Evolutionary conservation across 2,329 filamentous ascomycete genomes (phyloP).

Genomic region (Pseudogymnoascus sp.): DNA sequence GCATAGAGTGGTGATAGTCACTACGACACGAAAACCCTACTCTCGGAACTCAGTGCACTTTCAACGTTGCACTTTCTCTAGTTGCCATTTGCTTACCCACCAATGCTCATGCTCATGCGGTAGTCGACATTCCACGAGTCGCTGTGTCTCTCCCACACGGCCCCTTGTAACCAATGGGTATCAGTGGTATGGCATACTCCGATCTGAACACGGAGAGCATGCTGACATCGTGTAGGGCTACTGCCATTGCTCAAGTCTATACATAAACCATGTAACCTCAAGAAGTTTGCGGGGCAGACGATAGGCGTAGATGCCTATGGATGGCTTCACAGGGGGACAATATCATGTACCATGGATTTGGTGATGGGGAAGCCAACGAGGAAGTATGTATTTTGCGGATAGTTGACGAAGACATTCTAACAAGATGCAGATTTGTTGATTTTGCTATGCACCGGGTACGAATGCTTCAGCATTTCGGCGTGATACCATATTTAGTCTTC

Average conservation of each 20-base stretch:
- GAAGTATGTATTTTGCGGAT: constrained; percentile 48
- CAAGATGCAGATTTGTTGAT: constrained; percentile 65
- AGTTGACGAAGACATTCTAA: constrained; percentile 15
- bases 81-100: not conserved
- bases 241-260: constrained; percentile 93
- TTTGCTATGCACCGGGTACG: constrained; percentile 83
- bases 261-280: constrained; percentile 77
- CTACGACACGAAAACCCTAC: not conserved
- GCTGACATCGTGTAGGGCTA: constrained; percentile 50
- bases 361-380: constrained; percentile 80
- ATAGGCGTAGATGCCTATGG: constrained; percentile 96
- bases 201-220: not conserved
- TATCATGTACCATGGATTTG: constrained; percentile 83
- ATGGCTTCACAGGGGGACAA: constrained; percentile 91
- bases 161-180: constrained; percentile 22
- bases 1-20: not conserved
- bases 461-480: constrained; percentile 88
- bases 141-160: constrained; percentile 14
- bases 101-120: constrained; percentile 8
- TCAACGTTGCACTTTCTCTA: not conserved
- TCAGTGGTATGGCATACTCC: constrained; percentile 16
- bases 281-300: constrained; percentile 78
- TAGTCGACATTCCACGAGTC: constrained; percentile 7
- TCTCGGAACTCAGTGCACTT: not conserved
- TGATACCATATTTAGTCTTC: constrained; percentile 92